Evolutionary conservation across 306 rosid genomes (phyloP).

Genomic region (Acmispon strigosus): DNA sequence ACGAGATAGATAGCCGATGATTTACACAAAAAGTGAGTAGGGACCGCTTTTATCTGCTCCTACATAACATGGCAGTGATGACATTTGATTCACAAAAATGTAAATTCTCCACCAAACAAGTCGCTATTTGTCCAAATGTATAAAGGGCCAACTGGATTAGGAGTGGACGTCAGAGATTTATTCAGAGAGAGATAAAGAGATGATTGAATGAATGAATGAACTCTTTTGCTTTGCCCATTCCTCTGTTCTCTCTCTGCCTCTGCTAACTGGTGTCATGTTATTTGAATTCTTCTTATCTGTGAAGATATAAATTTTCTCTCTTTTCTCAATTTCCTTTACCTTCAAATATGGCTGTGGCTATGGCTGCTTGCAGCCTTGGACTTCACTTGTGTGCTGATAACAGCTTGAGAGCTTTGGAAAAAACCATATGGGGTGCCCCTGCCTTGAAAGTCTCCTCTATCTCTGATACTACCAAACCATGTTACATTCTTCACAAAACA

Average conservation of each 20-base stretch:
- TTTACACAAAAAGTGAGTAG: neutral
- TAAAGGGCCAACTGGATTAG: constrained; percentile 19
- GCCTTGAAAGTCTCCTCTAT: constrained; percentile 22
- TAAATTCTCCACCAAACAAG: constrained; percentile 41
- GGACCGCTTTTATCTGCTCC: constrained; percentile 31
- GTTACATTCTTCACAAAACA: constrained; percentile 42
- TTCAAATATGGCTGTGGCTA: constrained; percentile 53
- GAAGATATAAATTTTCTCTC: neutral
- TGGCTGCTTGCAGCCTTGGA: constrained; percentile 66
- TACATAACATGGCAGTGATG: neutral
- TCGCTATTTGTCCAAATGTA: constrained; percentile 34
- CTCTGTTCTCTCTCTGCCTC: neutral
- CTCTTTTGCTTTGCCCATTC: neutral
- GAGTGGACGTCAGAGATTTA: constrained; percentile 30
- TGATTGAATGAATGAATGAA: neutral
- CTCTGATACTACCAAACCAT: constrained; percentile 30
- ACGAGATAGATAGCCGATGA: too few relatives aligned
- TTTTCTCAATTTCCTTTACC: neutral
- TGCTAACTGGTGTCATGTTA: neutral
- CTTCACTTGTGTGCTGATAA: constrained; percentile 32
- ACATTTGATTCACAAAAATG: neutral
- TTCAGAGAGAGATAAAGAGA: neutral
- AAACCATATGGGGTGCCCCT: constrained; percentile 26
- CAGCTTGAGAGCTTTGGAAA: constrained; percentile 30
- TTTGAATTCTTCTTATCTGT: neutral